Conservation (phyloP, 1,284 basidiomycete species). For the Microbotryum saponariae region DNA sequence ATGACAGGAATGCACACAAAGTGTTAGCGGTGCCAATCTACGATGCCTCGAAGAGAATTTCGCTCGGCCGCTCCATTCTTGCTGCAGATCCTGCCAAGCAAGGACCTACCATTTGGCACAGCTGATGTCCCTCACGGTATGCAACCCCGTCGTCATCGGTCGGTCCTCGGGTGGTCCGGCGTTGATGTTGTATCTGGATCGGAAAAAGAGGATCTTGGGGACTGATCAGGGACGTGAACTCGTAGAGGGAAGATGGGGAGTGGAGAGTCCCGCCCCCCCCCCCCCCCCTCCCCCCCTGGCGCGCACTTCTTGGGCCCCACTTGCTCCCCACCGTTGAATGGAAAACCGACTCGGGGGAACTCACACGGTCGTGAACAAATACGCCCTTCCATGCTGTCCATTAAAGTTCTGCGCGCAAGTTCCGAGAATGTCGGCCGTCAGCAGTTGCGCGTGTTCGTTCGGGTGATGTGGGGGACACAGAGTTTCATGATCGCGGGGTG, state of each 20-base stretch:
- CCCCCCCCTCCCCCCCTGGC: background rate
- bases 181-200: conserved; percentile 72
- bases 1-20: background rate
- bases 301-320: background rate
- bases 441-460: no score
- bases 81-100: no score
- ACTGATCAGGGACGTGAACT: no score
- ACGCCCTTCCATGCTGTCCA: conserved; percentile 89
- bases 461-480: background rate
- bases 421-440: no score
- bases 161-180: conserved; percentile 83
- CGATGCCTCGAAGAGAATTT: no score
- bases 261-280: no score
- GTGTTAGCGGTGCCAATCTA: background rate
- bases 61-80: no score
- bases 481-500: background rate
- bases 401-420: conserved; percentile 38
- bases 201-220: background rate
- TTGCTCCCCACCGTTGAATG: no score
- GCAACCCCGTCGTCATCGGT: conserved; percentile 92
- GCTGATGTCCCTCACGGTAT: conserved; percentile 89
- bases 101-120: conserved; percentile 60
- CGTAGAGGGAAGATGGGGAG: background rate
- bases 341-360: background rate
- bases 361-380: conserved; percentile 74